Percentiles rank a stretch among this genome's conserved stretches.
phyloP scores from a whole-genome alignment of 352 stramenopile genomes.

The Pythium brachiatum region DNA sequence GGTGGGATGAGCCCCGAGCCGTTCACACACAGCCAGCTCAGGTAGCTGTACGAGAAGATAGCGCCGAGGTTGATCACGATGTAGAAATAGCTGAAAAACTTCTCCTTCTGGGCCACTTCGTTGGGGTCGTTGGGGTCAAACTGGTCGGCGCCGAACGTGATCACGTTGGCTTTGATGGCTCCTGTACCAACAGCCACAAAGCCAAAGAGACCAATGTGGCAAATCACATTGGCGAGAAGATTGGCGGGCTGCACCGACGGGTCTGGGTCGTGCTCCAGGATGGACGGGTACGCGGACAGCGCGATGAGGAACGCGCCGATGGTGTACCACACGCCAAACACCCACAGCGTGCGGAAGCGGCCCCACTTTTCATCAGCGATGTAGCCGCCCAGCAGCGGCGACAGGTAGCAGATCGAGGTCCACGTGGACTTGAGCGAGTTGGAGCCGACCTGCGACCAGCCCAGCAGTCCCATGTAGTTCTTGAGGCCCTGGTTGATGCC shows the following conservation, averaged over 20 bases:
- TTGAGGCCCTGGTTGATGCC: constrained; percentile 83
- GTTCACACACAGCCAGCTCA: constrained; percentile 88
- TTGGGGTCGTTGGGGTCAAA: constrained; percentile 85
- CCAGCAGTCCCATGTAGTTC: constrained; percentile 79
- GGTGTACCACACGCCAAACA: constrained; percentile 82
- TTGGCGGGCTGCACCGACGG: too few relatives aligned
- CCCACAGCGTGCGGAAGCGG: constrained; percentile 77
- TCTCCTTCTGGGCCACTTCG: constrained; percentile 73
- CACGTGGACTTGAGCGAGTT: constrained; percentile 89
- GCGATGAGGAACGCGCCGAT: constrained; percentile 66
- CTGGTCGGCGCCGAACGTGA: constrained; percentile 84
- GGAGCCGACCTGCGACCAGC: constrained; percentile 74
- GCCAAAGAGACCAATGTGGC: constrained; percentile 69
- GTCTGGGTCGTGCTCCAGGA: constrained; percentile 43
- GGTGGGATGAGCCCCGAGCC: constrained; percentile 65
- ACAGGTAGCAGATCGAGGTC: constrained; percentile 87
- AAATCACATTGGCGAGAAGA: constrained; percentile 56
- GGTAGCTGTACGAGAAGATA: constrained; percentile 89
- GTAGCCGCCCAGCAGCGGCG: constrained; percentile 78
- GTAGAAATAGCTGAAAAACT: constrained; percentile 93
- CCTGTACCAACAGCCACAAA: constrained; percentile 77
- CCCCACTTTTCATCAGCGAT: constrained; percentile 86
- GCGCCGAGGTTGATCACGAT: constrained; percentile 90
- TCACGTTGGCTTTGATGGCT: constrained; percentile 86
- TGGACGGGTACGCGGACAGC: constrained; percentile 54